These are phyloP conservation scores for Lippia alba DNA, from an alignment of 305 asterid species.

Conservation along the genomic window DNA sequence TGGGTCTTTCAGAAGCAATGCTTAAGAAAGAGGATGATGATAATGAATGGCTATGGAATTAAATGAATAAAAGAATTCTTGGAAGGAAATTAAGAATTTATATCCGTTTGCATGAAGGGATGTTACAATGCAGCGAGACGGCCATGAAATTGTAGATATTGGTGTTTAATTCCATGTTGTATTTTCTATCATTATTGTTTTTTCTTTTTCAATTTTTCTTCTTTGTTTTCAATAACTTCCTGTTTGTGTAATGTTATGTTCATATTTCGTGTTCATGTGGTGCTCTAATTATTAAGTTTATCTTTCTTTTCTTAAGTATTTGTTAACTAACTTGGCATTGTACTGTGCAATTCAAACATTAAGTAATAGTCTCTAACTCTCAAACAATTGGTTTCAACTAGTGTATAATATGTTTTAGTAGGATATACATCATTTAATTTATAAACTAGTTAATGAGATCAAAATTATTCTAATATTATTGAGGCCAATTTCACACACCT, in stretches of 20 bases:
- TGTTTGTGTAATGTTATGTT: not conserved
- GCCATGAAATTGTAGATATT: slow-evolving; percentile 36
- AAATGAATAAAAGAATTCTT: not conserved
- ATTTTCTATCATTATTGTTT: not conserved
- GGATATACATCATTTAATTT: no score
- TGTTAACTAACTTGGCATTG: no score
- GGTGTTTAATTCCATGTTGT: not conserved
- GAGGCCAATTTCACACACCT: no score
- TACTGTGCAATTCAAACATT: no score
- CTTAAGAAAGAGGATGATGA: slow-evolving; percentile 12
- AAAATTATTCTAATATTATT: no score
- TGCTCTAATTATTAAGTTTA: no score
- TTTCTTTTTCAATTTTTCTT: not conserved
- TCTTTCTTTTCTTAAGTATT: no score
- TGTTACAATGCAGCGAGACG: not conserved
- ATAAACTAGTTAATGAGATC: no score
- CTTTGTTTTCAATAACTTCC: slow-evolving; percentile 14
- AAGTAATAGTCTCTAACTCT: no score
- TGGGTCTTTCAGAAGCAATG: slow-evolving; percentile 72
- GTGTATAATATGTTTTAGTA: no score
- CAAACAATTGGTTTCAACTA: no score
- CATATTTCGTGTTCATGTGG: not conserved
- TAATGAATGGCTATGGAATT: not conserved
- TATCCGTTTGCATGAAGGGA: not conserved
- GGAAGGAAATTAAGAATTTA: not conserved